These are phyloP conservation scores for Russula griseocarnosa DNA, from an alignment of 768 basidiomycete species.

Conservation along the genomic window DNA sequence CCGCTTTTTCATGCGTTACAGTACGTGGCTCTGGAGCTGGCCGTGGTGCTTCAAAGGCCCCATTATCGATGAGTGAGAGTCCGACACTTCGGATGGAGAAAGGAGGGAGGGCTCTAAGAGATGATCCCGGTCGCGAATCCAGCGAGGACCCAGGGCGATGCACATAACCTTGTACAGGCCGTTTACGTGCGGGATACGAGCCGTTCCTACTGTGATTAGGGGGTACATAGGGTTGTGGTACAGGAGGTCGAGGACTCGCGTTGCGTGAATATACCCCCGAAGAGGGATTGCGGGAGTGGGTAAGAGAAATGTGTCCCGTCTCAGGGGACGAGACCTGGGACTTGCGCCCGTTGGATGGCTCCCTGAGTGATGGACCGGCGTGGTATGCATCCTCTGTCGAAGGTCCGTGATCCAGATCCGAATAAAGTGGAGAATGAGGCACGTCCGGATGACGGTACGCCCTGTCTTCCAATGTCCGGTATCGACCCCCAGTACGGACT, in stretches of 20 bases:
- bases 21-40: slow-evolving; percentile 12
- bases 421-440: slow-evolving; percentile 15
- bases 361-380: neutral
- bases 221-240: neutral
- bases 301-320: neutral
- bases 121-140: neutral
- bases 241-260: neutral
- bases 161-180: neutral
- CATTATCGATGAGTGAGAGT: slow-evolving; percentile 14
- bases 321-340: neutral
- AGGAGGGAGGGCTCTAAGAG: neutral
- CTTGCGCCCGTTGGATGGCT: neutral
- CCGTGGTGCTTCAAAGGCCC: slow-evolving; percentile 23
- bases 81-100: slow-evolving; percentile 3
- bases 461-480: slow-evolving; percentile 17
- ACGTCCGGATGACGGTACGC: slow-evolving; percentile 22
- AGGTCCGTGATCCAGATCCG: slow-evolving; percentile 1
- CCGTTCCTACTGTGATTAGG: neutral
- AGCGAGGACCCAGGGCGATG: slow-evolving; percentile 8
- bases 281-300: neutral
- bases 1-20: neutral
- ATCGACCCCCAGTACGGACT: neutral
- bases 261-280: neutral
- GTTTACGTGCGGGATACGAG: neutral
- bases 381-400: neutral